Conservation (phyloP, 192 early-diverging fungal genomes). For the Backusella tuberculispora region DNA sequence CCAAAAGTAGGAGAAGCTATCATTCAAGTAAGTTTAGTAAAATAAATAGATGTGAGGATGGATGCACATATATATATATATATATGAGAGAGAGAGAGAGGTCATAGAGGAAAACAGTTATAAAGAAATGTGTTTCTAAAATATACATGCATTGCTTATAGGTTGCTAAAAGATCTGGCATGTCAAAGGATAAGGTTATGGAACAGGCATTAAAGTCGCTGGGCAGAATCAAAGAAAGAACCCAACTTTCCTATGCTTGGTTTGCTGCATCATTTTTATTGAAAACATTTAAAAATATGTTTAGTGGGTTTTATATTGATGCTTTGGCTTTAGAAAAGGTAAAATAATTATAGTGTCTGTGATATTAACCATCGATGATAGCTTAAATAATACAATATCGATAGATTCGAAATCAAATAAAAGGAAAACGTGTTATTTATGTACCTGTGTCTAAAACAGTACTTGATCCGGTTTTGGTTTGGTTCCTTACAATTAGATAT, state of each 20-base stretch:
- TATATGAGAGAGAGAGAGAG: not conserved
- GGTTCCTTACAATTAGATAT: conserved; percentile 23
- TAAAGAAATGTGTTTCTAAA: not conserved
- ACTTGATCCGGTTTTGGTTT: conserved; percentile 17
- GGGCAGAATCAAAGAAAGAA: conserved; percentile 17
- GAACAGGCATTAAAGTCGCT: conserved; percentile 13
- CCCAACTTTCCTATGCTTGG: conserved; percentile 28
- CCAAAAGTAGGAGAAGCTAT: conserved; percentile 20
- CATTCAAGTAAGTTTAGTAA: not conserved
- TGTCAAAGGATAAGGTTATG: conserved; percentile 11
- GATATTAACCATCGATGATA: not conserved
- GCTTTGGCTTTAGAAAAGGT: conserved; percentile 13
- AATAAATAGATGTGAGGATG: not conserved
- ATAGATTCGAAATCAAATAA: conserved; percentile 17
- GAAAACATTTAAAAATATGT: conserved; percentile 21
- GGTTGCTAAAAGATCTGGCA: conserved; percentile 25
- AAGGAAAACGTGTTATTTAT: conserved; percentile 28
- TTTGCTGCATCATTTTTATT: conserved; percentile 27
- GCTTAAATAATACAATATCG: no score
- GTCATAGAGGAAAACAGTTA: not conserved
- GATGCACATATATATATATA: not conserved
- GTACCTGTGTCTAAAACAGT: conserved; percentile 27
- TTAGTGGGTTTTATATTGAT: conserved; percentile 20
- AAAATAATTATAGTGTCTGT: not conserved
- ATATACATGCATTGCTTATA: not conserved